Evolutionary conservation across 2,329 filamentous ascomycete genomes (phyloP).

Genomic region (Leptographium procerum): DNA sequence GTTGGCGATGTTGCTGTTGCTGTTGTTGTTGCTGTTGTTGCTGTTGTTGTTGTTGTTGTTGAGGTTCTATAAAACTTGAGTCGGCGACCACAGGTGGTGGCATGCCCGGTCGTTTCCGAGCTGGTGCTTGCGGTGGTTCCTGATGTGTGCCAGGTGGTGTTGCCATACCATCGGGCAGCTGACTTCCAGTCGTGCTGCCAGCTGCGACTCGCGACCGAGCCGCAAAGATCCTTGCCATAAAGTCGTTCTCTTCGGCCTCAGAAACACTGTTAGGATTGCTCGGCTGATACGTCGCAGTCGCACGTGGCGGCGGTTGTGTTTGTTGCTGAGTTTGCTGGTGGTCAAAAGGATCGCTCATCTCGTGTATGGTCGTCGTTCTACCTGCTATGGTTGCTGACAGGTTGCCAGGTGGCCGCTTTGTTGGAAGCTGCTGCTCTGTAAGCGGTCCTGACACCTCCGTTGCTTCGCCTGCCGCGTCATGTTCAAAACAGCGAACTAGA

Average conservation of each 20-base stretch:
- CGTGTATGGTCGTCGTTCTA: constrained; percentile 18
- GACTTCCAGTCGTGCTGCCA: constrained; percentile 25
- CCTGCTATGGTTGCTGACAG: constrained; percentile 1
- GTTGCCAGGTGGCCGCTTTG: constrained; percentile 14
- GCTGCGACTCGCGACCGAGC: constrained; percentile 33
- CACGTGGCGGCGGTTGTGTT: not conserved
- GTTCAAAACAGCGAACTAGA: constrained; percentile 36
- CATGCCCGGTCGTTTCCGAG: constrained; percentile 37
- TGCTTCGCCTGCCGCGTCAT: constrained; percentile 19
- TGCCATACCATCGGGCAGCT: constrained; percentile 44
- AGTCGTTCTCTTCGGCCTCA: constrained; percentile 39
- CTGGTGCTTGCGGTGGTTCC: constrained; percentile 41
- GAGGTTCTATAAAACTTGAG: constrained; percentile 36
- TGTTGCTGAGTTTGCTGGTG: constrained; percentile 21
- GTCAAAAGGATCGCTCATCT: constrained; percentile 40
- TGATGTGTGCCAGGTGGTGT: constrained; percentile 41
- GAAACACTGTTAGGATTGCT: not conserved
- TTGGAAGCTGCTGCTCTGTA: constrained; percentile 20
- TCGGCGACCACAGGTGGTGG: constrained; percentile 36
- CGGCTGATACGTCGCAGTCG: not conserved
- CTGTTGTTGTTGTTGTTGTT: constrained; percentile 2
- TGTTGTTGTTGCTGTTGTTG: constrained; percentile 3
- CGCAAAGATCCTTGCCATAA: constrained; percentile 44
- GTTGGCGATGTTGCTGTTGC: not conserved
- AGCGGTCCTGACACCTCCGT: constrained; percentile 19